Conservation (phyloP, 148 eudicot species). For the Beta vulgaris region DNA sequence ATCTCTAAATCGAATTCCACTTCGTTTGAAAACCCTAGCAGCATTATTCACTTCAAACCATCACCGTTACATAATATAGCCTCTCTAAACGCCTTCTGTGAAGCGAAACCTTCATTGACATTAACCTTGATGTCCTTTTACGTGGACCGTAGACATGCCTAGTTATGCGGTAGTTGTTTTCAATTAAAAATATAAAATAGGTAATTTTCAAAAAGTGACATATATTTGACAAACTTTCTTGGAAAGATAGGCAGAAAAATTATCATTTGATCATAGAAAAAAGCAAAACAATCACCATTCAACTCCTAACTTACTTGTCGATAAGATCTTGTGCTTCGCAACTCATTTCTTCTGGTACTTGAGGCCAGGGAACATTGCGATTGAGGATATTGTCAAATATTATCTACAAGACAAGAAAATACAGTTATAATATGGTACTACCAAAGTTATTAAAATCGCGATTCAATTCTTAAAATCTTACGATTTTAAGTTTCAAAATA, state of each 20-base stretch:
- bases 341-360: constrained; percentile 92
- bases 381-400: constrained; percentile 97
- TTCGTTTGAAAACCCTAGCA: background rate
- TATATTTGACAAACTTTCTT: background rate
- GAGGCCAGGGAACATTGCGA: constrained; percentile 93
- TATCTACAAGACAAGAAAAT: constrained; percentile 42
- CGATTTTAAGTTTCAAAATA: too few relatives aligned
- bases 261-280: background rate
- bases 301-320: constrained; percentile 56
- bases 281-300: background rate
- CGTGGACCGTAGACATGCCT: background rate
- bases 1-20: background rate
- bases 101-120: background rate
- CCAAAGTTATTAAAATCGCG: too few relatives aligned
- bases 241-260: background rate
- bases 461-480: too few relatives aligned
- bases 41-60: background rate
- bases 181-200: too few relatives aligned
- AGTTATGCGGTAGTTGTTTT: too few relatives aligned
- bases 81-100: background rate
- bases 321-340: constrained; percentile 76
- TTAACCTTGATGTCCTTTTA: background rate
- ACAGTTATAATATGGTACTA: constrained; percentile 10
- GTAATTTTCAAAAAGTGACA: too few relatives aligned
- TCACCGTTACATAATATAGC: background rate